Base-by-base conservation (phyloP, 805 yeast genomes). In the Metschnikowia similis region DNA sequence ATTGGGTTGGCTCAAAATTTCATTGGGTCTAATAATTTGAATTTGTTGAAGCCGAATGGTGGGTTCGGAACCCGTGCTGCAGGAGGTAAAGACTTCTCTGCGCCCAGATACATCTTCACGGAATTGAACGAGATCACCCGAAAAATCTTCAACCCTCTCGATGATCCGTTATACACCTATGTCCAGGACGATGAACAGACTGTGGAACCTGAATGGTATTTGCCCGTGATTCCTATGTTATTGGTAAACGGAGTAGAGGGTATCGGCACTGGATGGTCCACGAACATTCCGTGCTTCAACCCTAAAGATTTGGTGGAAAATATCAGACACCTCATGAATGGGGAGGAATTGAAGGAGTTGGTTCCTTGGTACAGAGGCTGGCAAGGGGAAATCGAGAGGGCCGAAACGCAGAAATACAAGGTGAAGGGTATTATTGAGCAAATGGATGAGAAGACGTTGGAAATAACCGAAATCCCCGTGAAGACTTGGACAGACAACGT, bases 11-110 rank as follows among this genome's bases (percentile, higher is more conserved):
- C 99, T 0, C 99, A 94, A 66, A 90, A 89, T 66, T 94, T 88
- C 63, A 85, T 92, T 44, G 99, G 99, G 9, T 77, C 96, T 7
- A 94, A 94, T 63, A 94, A 94, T 62, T 70, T 94, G 58, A 87
- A 94, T 66, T 62, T 89, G 47, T 72, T 94, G 60, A 78, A 82
- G 64, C 99, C 99, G 42, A 87, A 86, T 65, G 99, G 99, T 76
- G 85, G 89, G 32, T 94, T 94, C 65, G 99, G 99, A 79, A 84
- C 97, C 1, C 83, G 99, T 70, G 91, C 94, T 27, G 78, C 89
- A 27, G 99, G 99, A 68, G 99, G 99, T 74, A 94, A 94, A 66
- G 99, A 94, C 74, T 94, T 91, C 13, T 87, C 98, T n/a, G 97
- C 98, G 28, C 85, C 97, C 41, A 91, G 99, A 80, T 94, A 94